Base-by-base conservation (phyloP, 2,329 filamentous ascomycete genomes). In the Huntiella savannae region DNA sequence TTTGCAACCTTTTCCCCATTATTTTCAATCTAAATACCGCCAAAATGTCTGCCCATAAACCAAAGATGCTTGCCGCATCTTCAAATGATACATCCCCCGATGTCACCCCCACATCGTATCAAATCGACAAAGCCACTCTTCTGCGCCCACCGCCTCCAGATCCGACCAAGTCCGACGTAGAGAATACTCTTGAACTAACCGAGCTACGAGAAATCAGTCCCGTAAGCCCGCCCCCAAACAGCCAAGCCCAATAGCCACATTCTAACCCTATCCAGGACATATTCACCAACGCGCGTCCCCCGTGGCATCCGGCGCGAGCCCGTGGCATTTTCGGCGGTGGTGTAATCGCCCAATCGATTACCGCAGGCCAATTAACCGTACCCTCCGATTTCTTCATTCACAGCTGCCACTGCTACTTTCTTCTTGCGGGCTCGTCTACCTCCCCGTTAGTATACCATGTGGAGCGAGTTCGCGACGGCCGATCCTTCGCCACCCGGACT, bases 381-480 rank as follows among this genome's bases (percentile, higher is more conserved):
- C 79, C 81, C 0, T 60, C 68, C 19, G 70, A 82, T 58, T 95
- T 94, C 62, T 73, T 78, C 50, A 77, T 91, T 43, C 91, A 98
- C 68, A 88, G 81, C 58, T 95, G 93, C 82, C 91, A 98, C 71
- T 96, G 91, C 73, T 98, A 96, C 68, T 98, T 98, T 62, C 78
- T 98, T 33, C 77, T 96, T 2, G 87, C 88, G 4, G 91, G 91
- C 22, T 82, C 88, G 57, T 71, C 76, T 10, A 75, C 81, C 50
- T 79, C 91, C 13, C 88, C 91, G 32, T 82, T 96, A 53, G 71
- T 95, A 51, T 96, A 94, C 66, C 84, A 95, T 59, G 91, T 98
- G 40, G 91, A 96, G 66, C 75, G 83, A 45, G 85, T 98, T 41
- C 79, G 91, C 47, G 85, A 93, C 58, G 91, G 91, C 6, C 77